A percentile compares a stretch with the other conserved stretches of the same genome.
phyloP scores from a whole-genome alignment of 2,329 filamentous ascomycete genomes.

The Cercospora brassicicola region DNA sequence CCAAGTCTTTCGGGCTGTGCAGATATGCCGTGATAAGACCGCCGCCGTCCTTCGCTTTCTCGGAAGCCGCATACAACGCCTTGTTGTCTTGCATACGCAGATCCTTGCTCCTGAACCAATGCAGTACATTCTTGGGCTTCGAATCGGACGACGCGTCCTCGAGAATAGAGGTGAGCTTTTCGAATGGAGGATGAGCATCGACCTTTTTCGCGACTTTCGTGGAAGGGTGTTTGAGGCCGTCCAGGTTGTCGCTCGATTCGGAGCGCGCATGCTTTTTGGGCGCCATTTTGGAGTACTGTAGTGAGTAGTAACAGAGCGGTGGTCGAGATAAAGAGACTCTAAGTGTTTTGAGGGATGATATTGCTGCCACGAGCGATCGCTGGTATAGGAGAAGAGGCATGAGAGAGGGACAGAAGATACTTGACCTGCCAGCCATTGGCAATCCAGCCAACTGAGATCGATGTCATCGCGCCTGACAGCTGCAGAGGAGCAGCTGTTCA shows the following conservation, averaged over 20 bases:
- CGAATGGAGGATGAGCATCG: conserved; percentile 48
- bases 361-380: neutral
- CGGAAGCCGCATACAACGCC: conserved; percentile 49
- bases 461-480: neutral
- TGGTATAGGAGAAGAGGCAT: neutral
- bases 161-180: conserved; percentile 44
- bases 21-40: conserved; percentile 51
- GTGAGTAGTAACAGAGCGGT: neutral
- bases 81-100: conserved; percentile 53
- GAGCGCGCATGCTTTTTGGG: conserved; percentile 29
- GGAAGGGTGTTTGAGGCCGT: conserved; percentile 45
- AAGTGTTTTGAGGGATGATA: neutral
- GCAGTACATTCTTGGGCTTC: conserved; percentile 46
- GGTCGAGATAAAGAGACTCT: neutral
- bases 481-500: neutral
- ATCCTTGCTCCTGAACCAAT: conserved; percentile 57
- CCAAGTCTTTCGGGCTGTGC: conserved; percentile 50
- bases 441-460: neutral
- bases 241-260: conserved; percentile 18
- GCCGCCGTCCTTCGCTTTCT: conserved; percentile 48
- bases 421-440: conserved; percentile 1
- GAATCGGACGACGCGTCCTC: conserved; percentile 43
- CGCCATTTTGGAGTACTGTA: conserved; percentile 10
- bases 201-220: conserved; percentile 54
- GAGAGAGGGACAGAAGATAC: neutral